These are phyloP conservation scores for Cystobasidiaceae sp. DNA, from an alignment of 1,284 basidiomycete genomes.

Conservation along the genomic window DNA sequence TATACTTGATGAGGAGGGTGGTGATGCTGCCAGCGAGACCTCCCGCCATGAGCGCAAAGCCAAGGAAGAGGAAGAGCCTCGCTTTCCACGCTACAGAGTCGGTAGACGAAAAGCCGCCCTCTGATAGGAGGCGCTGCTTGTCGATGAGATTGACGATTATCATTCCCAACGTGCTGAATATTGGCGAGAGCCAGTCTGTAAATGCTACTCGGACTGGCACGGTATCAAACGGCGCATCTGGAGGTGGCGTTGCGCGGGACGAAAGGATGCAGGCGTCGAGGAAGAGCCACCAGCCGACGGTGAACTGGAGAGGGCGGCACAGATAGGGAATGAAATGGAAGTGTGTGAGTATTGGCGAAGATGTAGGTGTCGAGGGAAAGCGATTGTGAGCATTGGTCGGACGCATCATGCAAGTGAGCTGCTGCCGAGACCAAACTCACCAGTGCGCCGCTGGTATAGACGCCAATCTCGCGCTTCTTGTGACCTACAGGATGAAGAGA, in stretches of 20 bases:
- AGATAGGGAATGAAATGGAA: background rate
- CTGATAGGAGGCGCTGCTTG: conserved; percentile 75
- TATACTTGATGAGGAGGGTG: conserved; percentile 85
- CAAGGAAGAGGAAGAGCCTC: conserved; percentile 82
- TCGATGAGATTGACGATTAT: conserved; percentile 90
- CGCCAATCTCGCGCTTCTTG: conserved; percentile 67
- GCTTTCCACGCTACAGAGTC: conserved; percentile 75
- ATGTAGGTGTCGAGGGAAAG: background rate
- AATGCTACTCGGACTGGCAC: conserved; percentile 65
- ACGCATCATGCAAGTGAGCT: no score
- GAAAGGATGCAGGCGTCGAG: conserved; percentile 88
- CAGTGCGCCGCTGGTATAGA: conserved; percentile 84
- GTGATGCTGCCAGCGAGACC: conserved; percentile 88
- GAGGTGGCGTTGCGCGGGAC: conserved; percentile 36
- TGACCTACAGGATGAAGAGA: conserved; percentile 28
- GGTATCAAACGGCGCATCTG: conserved; percentile 60
- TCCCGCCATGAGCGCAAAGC: conserved; percentile 94
- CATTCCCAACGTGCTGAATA: conserved; percentile 90
- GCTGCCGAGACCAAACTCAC: no score
- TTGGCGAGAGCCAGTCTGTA: conserved; percentile 85
- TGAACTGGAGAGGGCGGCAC: conserved; percentile 58
- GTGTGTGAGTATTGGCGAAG: background rate
- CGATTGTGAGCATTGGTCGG: background rate
- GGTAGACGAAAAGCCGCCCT: conserved; percentile 52
- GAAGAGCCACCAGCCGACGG: conserved; percentile 91